phyloP scores from a whole-genome alignment of 2,329 filamentous ascomycete genomes.

The Aspergillus sp. region DNA sequence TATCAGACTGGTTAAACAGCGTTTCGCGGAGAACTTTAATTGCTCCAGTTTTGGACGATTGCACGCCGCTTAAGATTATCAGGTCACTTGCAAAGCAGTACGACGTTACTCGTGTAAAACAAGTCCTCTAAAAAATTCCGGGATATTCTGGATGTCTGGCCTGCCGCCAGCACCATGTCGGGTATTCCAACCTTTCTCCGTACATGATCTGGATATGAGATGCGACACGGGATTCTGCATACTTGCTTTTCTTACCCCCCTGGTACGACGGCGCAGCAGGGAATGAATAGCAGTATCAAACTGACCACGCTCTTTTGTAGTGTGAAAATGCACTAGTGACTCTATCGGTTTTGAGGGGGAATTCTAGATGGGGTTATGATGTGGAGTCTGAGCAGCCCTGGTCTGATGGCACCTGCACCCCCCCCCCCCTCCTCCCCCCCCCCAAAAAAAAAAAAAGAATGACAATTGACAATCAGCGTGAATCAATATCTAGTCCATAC shows the following conservation, averaged over 20 bases:
- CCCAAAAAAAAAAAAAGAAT: slow-evolving; percentile 4
- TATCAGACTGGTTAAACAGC: slow-evolving; percentile 15
- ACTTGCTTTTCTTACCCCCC: slow-evolving; percentile 12
- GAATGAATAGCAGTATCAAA: slow-evolving; percentile 17
- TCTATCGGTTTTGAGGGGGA: slow-evolving; percentile 3
- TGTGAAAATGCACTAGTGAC: slow-evolving; percentile 4
- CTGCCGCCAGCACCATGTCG: slow-evolving; percentile 11
- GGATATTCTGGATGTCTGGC: slow-evolving; percentile 17
- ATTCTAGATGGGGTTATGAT: slow-evolving; percentile 8
- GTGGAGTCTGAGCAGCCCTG: slow-evolving; percentile 2
- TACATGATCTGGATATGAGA: slow-evolving; percentile 13
- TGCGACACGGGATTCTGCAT: slow-evolving; percentile 28
- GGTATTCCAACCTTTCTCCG: slow-evolving; percentile 7
- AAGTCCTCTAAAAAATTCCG: slow-evolving; percentile 24
- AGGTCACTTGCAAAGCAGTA: slow-evolving; percentile 23
- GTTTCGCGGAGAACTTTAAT: slow-evolving; percentile 12
- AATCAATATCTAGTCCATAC: slow-evolving; percentile 9
- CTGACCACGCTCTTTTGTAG: slow-evolving; percentile 6
- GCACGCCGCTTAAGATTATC: slow-evolving; percentile 21
- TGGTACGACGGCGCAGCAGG: slow-evolving; percentile 19
- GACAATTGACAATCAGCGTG: slow-evolving; percentile 5
- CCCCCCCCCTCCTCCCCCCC: too few species aligned
- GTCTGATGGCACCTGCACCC: slow-evolving; percentile 1
- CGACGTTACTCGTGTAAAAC: slow-evolving; percentile 36
- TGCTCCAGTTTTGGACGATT: slow-evolving; percentile 13